Evolutionary conservation across 129 eudicot species (phyloP).

Genomic region (Centella asiatica): DNA sequence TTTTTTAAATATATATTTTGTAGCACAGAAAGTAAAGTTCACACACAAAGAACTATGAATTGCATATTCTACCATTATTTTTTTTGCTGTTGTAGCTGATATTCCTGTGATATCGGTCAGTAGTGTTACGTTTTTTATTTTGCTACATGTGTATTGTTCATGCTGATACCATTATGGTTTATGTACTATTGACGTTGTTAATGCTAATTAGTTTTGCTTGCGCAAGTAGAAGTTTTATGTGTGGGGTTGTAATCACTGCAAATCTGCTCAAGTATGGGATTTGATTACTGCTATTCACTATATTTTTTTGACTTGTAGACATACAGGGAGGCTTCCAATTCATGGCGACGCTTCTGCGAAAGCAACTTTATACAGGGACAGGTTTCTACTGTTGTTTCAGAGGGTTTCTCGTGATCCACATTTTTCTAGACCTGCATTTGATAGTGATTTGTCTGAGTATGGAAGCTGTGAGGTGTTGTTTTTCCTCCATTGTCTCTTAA

Average conservation of each 20-base stretch:
- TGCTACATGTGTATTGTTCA: no score
- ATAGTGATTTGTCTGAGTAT: slow-evolving; percentile 40
- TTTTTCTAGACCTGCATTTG: slow-evolving; percentile 69
- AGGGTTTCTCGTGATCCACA: slow-evolving; percentile 83
- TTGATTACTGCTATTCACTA: neutral
- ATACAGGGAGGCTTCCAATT: slow-evolving; percentile 56
- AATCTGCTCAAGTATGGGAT: neutral
- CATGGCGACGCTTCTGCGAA: slow-evolving; percentile 87
- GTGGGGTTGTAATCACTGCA: neutral
- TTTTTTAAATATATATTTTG: no score
- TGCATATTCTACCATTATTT: no score
- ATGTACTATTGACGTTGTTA: no score
- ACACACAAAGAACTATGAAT: no score
- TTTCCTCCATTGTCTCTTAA: neutral
- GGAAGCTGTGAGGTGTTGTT: slow-evolving; percentile 78
- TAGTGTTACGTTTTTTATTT: no score
- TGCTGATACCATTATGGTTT: no score
- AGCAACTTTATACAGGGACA: slow-evolving; percentile 67
- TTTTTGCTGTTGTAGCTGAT: no score
- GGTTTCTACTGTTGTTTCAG: slow-evolving; percentile 79
- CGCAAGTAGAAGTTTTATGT: neutral
- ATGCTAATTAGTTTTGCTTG: no score
- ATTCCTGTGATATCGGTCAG: no score
- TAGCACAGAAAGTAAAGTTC: no score
- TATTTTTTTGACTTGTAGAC: slow-evolving; percentile 33